phyloP scores from a whole-genome alignment of 192 early-diverging fungal species.

The Coemansia sp. region DNA sequence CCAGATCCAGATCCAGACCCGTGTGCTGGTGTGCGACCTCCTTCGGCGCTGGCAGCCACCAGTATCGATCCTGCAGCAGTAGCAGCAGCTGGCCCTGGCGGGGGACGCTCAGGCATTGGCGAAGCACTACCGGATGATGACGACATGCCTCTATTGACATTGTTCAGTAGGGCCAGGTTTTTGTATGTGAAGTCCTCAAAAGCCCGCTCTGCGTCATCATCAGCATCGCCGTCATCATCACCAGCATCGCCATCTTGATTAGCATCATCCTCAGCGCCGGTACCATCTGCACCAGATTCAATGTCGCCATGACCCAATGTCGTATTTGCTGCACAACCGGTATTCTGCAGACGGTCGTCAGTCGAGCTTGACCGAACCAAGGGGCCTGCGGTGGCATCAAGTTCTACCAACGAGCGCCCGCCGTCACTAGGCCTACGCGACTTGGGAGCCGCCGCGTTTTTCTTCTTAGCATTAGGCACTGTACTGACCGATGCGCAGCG shows the following conservation, averaged over 20 bases:
- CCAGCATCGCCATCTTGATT: conserved; percentile 3
- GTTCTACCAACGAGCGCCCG: conserved; percentile 15
- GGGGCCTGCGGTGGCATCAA: conserved; percentile 9
- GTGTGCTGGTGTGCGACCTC: conserved; percentile 8
- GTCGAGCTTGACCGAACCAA: conserved; percentile 44
- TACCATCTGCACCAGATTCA: conserved; percentile 13
- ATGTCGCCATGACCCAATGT: conserved; percentile 7
- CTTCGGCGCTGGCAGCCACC: conserved; percentile 2
- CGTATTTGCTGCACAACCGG: background rate
- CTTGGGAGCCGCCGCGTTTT: conserved; percentile 1
- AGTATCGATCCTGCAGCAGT: conserved; percentile 4
- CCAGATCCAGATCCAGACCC: conserved; percentile 9
- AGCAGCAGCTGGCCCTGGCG: conserved; percentile 4
- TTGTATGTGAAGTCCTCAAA: conserved; percentile 69
- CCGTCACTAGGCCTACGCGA: conserved; percentile 42
- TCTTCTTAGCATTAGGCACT: conserved; percentile 16
- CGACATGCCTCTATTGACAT: conserved; percentile 64
- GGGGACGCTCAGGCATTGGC: conserved; percentile 25
- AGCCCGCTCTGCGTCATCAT: conserved; percentile 43
- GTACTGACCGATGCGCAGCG: conserved; percentile 46
- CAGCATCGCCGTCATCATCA: conserved; percentile 13
- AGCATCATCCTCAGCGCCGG: conserved; percentile 6
- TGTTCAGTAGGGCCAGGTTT: conserved; percentile 61
- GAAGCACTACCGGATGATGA: conserved; percentile 43
- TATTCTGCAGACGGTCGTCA: conserved; percentile 33